Evolutionary conservation across 441 rosid genomes (phyloP).

Genomic region (Hypseocharis bilobata): DNA sequence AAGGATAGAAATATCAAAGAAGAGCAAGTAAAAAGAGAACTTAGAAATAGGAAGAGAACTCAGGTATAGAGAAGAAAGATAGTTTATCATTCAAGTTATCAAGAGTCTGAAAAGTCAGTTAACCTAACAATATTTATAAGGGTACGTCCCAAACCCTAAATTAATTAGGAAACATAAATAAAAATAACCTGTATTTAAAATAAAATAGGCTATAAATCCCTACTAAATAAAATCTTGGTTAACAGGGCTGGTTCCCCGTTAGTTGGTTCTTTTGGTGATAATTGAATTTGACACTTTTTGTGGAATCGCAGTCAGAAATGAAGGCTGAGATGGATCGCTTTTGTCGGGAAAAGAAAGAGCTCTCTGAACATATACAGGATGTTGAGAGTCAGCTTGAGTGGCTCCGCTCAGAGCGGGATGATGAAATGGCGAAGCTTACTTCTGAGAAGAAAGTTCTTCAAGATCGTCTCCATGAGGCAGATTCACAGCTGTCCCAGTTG

Average conservation of each 20-base stretch:
- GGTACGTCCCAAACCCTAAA: neutral
- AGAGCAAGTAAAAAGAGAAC: neutral
- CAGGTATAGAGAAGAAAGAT: neutral
- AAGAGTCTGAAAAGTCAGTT: neutral
- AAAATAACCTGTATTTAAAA: no score
- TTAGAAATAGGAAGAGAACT: neutral
- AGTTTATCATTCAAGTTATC: neutral
- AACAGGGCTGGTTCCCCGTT: neutral
- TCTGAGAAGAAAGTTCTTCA: slow-evolving; percentile 74
- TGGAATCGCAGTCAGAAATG: slow-evolving; percentile 71
- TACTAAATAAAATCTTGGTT: neutral
- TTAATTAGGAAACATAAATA: neutral
- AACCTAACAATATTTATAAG: no score
- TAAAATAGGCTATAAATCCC: neutral
- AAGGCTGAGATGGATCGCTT: slow-evolving; percentile 78
- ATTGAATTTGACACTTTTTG: slow-evolving; percentile 20
- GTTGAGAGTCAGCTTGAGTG: slow-evolving; percentile 93
- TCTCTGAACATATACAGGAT: slow-evolving; percentile 72
- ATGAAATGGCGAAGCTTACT: slow-evolving; percentile 58
- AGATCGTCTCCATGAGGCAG: slow-evolving; percentile 94
- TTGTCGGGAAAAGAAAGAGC: slow-evolving; percentile 78
- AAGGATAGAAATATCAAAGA: neutral
- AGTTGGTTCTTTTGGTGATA: slow-evolving; percentile 5
- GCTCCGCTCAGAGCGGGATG: slow-evolving; percentile 87
- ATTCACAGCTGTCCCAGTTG: slow-evolving; percentile 69